phyloP scores from a whole-genome alignment of 2,329 filamentous ascomycete genomes.

The Tolypocladium capitatum region DNA sequence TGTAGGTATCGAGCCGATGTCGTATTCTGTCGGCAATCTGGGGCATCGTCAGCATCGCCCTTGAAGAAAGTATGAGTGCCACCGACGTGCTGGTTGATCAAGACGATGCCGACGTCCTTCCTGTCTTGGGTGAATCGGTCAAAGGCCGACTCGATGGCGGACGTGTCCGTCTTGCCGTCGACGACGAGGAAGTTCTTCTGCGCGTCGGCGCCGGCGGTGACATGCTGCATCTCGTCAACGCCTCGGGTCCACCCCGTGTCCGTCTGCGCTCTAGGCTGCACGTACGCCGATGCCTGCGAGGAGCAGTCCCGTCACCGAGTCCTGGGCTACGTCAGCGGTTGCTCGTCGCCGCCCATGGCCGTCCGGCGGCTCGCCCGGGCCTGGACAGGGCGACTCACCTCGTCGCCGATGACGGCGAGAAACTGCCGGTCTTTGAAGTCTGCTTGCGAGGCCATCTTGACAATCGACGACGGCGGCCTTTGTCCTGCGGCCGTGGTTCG shows the following conservation, averaged over 20 bases:
- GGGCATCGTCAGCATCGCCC: conserved; percentile 8
- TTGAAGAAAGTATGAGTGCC: background rate
- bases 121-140: conserved; percentile 76
- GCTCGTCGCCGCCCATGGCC: background rate
- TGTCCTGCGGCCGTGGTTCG: background rate
- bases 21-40: conserved; percentile 92
- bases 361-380: background rate
- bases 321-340: conserved; percentile 38
- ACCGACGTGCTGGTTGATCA: conserved; percentile 94
- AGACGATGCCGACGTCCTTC: conserved; percentile 90
- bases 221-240: conserved; percentile 49
- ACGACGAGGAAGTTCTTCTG: conserved; percentile 98
- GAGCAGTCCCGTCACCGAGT: conserved; percentile 89
- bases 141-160: conserved; percentile 80
- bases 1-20: conserved; percentile 79
- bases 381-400: conserved; percentile 40
- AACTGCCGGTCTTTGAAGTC: conserved; percentile 82
- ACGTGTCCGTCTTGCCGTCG: conserved; percentile 80
- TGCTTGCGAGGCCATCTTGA: conserved; percentile 35
- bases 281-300: conserved; percentile 87
- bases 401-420: conserved; percentile 93
- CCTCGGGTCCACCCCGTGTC: background rate
- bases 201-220: conserved; percentile 73
- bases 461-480: background rate
- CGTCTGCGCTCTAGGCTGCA: conserved; percentile 1